phyloP scores from a whole-genome alignment of 1,284 basidiomycete species.

The Ganoderma boninense region DNA sequence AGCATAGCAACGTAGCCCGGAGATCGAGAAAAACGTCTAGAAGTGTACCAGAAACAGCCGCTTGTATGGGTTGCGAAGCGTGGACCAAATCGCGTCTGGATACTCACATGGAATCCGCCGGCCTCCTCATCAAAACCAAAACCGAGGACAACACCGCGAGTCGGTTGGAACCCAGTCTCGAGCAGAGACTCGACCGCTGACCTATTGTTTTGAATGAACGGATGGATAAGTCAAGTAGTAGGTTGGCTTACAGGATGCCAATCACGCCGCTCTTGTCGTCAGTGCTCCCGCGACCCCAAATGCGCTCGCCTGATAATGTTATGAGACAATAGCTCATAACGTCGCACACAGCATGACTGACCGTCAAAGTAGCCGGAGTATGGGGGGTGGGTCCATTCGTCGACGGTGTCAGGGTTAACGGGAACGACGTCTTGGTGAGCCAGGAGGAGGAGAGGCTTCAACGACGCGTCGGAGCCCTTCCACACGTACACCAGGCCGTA shows the following conservation, averaged over 20 bases:
- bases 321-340: background rate
- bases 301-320: constrained; percentile 47
- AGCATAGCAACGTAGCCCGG: background rate
- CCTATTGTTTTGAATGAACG: constrained; percentile 38
- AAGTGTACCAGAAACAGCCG: background rate
- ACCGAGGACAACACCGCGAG: constrained; percentile 63
- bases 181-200: constrained; percentile 62
- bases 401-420: constrained; percentile 59
- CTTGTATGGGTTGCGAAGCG: no score
- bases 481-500: constrained; percentile 74
- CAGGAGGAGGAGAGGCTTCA: constrained; percentile 75
- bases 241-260: constrained; percentile 55
- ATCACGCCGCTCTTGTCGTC: constrained; percentile 74
- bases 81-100: background rate
- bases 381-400: constrained; percentile 56
- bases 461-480: constrained; percentile 58
- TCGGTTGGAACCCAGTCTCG: constrained; percentile 58
- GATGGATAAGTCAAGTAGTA: background rate
- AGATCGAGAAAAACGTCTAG: background rate
- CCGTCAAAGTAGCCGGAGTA: constrained; percentile 49
- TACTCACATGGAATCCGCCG: constrained; percentile 54
- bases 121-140: constrained; percentile 79
- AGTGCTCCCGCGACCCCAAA: constrained; percentile 71
- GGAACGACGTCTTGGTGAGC: constrained; percentile 75
- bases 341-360: constrained; percentile 9